phyloP scores from a whole-genome alignment of 331 rosid species.

The Rosa hybrid region DNA sequence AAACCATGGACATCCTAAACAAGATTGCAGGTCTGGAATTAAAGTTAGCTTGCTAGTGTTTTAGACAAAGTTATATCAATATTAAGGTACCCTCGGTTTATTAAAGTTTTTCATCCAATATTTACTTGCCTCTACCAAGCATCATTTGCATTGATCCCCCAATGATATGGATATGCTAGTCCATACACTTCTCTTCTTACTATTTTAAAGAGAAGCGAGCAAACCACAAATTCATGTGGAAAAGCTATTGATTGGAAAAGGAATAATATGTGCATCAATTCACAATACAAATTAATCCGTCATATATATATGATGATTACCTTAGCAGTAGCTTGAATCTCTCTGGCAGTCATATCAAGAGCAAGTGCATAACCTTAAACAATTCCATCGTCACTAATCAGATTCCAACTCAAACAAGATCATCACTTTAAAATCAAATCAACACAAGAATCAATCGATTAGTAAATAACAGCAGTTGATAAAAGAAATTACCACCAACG shows the following conservation, averaged over 20 bases:
- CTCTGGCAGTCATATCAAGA: slow-evolving; percentile 96
- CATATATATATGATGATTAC: slow-evolving; percentile 28
- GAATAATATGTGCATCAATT: background rate
- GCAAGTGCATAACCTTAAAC: slow-evolving; percentile 88
- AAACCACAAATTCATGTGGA: background rate
- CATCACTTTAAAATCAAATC: background rate
- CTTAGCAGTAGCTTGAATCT: slow-evolving; percentile 90
- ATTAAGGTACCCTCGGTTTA: background rate
- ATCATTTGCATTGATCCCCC: background rate
- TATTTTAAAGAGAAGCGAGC: background rate
- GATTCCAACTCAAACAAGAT: background rate
- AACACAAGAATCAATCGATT: background rate
- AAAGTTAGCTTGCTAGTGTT: background rate
- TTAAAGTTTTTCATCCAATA: background rate
- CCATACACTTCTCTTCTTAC: background rate
- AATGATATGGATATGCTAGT: background rate
- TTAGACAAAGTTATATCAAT: background rate
- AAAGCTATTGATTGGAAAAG: background rate
- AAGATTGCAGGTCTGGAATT: background rate
- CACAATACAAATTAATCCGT: background rate
- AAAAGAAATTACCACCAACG: slow-evolving; percentile 55
- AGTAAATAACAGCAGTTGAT: background rate
- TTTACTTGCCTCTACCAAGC: background rate
- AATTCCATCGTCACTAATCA: slow-evolving; percentile 17
- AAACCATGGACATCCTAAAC: background rate